Base-by-base conservation (phyloP, 1,284 basidiomycete species). In the Lignosus rhinocerotis region DNA sequence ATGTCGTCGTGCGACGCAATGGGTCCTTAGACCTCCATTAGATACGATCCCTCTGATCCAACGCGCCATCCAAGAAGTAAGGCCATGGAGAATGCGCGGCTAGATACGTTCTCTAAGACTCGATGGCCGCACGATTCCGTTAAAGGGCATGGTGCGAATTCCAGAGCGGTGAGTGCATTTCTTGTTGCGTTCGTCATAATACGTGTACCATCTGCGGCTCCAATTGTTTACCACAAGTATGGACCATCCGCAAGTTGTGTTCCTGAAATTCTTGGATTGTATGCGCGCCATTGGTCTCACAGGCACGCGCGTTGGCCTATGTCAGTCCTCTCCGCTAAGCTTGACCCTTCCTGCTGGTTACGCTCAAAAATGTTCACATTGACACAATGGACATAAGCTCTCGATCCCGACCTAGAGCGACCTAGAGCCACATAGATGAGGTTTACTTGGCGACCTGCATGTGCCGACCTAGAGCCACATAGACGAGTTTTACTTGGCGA, bases 41-140 rank as follows among this genome's bases (percentile, higher is more conserved):
- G 64, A 14, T 63, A 59, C 33, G 59, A 61, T 0, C 87, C 85
- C 59, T 71, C 75, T 0, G 81, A 86, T 64, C 78, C 84, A 51
- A 75, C 79, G 50, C 81, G 87, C 51, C 67, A 88, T 16, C 93
- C 93, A 1, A 79, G 78, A 9, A 83, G 85, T 14, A 87, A 86
- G 63, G 61, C 73, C 0, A 87, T 91, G 80, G 85, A 90, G 65
- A 81, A 82, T 58, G 84, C 87, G 0, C 79, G 93, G 45, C 73
- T 87, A 33, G 79, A 83, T 32, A 93, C 92, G 0, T 95, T 88
- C 67, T 72, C 69, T 2, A 79, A 80, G 19, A 74, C 80, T 55
- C 83, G 82, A 72, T 94, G 92, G 90, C 86, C 87, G 11, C 88
- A 94, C 65, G 87, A 92, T 68, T 69, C 74, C 33, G 77, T 76